These are phyloP conservation scores for Tulasnella sp. DNA, from an alignment of 768 basidiomycete genomes.

Conservation along the genomic window DNA sequence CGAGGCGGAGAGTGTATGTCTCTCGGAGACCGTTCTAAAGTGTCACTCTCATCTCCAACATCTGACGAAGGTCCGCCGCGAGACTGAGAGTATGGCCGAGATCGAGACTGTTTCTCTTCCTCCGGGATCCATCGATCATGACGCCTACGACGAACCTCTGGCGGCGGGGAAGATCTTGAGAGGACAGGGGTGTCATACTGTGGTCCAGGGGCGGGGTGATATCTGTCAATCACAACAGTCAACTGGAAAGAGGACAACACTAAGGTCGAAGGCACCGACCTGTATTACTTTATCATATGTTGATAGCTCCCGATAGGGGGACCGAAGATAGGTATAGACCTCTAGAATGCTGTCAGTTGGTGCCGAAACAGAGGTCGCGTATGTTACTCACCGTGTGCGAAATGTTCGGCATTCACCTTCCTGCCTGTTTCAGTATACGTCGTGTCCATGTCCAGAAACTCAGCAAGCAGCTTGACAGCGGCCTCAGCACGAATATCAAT, in stretches of 20 bases:
- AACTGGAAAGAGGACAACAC: not conserved
- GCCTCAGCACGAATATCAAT: conserved; percentile 78
- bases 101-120: not conserved
- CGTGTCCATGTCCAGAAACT: conserved; percentile 74
- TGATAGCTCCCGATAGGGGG: conserved; percentile 75
- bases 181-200: conserved; percentile 13
- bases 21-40: conserved; percentile 5
- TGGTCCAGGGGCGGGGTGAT: not conserved
- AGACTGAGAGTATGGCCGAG: not conserved
- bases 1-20: not conserved
- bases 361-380: not conserved
- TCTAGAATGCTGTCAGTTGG: conserved; percentile 35
- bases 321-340: conserved; percentile 78
- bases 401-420: conserved; percentile 75
- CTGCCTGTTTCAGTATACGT: conserved; percentile 46
- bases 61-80: not conserved
- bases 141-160: not conserved
- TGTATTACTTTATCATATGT: conserved; percentile 75
- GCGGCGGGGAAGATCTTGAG: not conserved
- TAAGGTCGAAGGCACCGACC: conserved; percentile 33
- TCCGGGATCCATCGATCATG: not conserved
- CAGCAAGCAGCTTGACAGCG: conserved; percentile 63
- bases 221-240: conserved; percentile 10
- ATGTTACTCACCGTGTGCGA: conserved; percentile 67
- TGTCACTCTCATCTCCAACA: not conserved